Base-by-base conservation (phyloP, 2,329 filamentous ascomycete genomes). In the Hymenoscyphus fraxineus region DNA sequence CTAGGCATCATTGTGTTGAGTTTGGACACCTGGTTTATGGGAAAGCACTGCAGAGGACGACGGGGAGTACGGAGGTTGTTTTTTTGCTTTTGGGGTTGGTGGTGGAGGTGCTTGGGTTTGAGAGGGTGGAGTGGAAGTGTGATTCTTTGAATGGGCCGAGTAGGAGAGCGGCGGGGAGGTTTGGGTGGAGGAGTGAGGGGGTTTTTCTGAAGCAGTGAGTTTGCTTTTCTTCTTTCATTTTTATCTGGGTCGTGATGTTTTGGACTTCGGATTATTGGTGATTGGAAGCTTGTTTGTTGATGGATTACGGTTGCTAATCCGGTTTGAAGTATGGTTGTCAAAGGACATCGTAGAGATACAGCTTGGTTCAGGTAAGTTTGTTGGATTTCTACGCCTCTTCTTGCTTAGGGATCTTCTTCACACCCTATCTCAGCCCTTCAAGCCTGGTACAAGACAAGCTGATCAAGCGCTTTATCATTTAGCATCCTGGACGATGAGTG, bases 91-190 rank as follows among this genome's bases (percentile, higher is more conserved):
- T 84, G 55, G 76, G 77, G 44, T 77, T 85, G 62, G 80, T 80
- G 0, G 84, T 89, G 68, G 80, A 83, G 3, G 77, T 79, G 1
- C 71, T 88, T 27, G 79, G 81, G 0, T 87, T 85, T 71, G 73
- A 81, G 3, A 77, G 87, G 7, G 80, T 87, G 3, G 86, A 88
- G 73, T 89, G 87, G 86, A 89, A 89, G 70, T 85, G 84, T 61
- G 81, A 89, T 71, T 68, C 78, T 16, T 75, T 85, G 12, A 89
- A 89, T 70, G 76, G 69, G 41, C 77, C 81, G 0, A 87, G 84
- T 56, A 76, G 79, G 15, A 76, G 79, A 3, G 86, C 87, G 0
- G 87, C 87, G 0, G 64, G 76, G 68, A 76, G 87, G 2, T 72
- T 88, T 9, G 87, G 87, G 0, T 89, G 88, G 68, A 73, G 73